Conservation (phyloP, 306 rosid species). For the Aeschynomene evenia region DNA sequence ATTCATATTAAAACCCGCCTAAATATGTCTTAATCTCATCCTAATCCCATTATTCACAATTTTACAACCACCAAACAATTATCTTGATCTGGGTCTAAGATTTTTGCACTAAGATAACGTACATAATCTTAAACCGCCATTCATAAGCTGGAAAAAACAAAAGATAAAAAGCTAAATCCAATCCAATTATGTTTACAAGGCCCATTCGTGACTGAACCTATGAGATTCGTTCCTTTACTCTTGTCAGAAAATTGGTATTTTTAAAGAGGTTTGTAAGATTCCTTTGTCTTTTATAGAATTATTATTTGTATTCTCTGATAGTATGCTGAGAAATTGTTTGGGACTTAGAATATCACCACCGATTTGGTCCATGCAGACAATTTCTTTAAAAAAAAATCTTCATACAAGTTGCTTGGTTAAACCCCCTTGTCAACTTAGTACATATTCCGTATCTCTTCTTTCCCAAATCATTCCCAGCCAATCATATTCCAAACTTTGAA, state of each 20-base stretch:
- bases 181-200: neutral
- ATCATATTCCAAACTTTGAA: constrained; percentile 8
- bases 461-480: neutral
- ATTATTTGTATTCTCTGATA: neutral
- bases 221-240: neutral
- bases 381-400: too few relatives aligned
- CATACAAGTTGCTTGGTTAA: neutral
- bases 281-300: neutral
- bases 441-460: constrained; percentile 16
- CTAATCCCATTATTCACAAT: neutral
- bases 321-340: neutral
- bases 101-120: neutral
- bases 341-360: neutral
- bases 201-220: neutral
- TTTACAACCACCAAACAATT: neutral
- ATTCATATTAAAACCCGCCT: constrained; percentile 13
- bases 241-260: constrained; percentile 4
- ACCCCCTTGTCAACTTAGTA: neutral
- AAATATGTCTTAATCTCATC: neutral
- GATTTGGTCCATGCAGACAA: constrained; percentile 3
- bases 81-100: neutral
- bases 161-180: neutral
- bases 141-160: constrained; percentile 14
- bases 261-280: neutral
- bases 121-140: neutral